Conservation (phyloP, 139 green algal genomes). For the Zygnema cylindricum region DNA sequence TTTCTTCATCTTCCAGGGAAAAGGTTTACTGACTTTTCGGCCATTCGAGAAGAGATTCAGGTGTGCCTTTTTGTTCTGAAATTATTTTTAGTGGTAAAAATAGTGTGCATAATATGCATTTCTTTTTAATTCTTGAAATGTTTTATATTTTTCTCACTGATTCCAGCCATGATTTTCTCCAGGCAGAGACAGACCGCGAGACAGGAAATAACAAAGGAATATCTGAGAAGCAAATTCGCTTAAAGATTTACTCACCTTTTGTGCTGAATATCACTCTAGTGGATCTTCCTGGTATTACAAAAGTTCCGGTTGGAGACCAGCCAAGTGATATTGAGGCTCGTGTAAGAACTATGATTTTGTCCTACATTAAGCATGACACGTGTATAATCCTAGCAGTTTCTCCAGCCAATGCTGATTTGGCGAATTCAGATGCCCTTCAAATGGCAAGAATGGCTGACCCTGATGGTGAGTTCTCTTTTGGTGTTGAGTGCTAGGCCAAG, state of each 20-base stretch:
- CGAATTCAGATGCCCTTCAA: slow-evolving; percentile 92
- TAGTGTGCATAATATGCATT: no score
- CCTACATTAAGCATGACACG: slow-evolving; percentile 86
- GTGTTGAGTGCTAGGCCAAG: no score
- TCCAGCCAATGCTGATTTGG: slow-evolving; percentile 94
- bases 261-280: slow-evolving; percentile 97
- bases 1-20: slow-evolving; percentile 88
- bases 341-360: slow-evolving; percentile 84
- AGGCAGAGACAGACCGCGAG: slow-evolving; percentile 88
- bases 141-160: background rate
- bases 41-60: slow-evolving; percentile 88
- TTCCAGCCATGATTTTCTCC: background rate
- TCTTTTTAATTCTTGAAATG: background rate
- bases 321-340: slow-evolving; percentile 91
- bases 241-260: slow-evolving; percentile 90
- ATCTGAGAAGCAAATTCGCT: slow-evolving; percentile 92
- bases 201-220: slow-evolving; percentile 89
- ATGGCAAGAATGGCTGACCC: slow-evolving; percentile 88
- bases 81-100: no score
- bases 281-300: slow-evolving; percentile 95
- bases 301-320: slow-evolving; percentile 94
- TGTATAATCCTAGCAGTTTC: slow-evolving; percentile 94
- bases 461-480: slow-evolving; percentile 51
- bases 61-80: background rate
- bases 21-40: slow-evolving; percentile 88